Conservation (phyloP, 176 grass and related monocot genomes). For the Oryza australiensis region DNA sequence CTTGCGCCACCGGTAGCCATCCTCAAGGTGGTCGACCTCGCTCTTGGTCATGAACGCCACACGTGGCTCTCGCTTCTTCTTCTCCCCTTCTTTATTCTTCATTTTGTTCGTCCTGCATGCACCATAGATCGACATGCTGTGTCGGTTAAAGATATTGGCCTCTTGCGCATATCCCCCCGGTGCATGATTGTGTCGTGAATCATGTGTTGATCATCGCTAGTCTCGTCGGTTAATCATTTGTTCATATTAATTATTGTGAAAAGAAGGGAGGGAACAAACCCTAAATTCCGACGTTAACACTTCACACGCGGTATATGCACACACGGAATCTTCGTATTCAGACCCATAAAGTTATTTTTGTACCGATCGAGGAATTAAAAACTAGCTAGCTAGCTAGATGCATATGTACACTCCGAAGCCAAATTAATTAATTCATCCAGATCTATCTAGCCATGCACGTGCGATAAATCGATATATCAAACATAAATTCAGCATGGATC, state of each 20-base stretch:
- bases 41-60: slow-evolving; percentile 59
- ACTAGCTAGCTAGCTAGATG: not conserved
- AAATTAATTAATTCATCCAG: not conserved
- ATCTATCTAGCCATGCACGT: not conserved
- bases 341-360: not conserved
- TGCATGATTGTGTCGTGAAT: not conserved
- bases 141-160: not conserved
- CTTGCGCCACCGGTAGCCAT: slow-evolving; percentile 95
- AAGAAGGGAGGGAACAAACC: slow-evolving; percentile 6
- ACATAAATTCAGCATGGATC: not conserved
- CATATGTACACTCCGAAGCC: not conserved
- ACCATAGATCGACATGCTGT: not conserved
- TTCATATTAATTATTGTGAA: not conserved
- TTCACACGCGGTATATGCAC: not conserved
- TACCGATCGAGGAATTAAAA: not conserved
- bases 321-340: not conserved
- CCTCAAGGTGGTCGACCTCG: slow-evolving; percentile 92
- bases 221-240: not conserved
- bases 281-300: slow-evolving; percentile 31
- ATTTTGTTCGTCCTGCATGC: not conserved
- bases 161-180: not conserved
- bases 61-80: slow-evolving; percentile 33
- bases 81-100: slow-evolving; percentile 42
- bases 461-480: not conserved
- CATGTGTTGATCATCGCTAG: not conserved